These are phyloP conservation scores for Nasturtium officinale DNA, from an alignment of 345 rosid genomes.

Conservation along the genomic window DNA sequence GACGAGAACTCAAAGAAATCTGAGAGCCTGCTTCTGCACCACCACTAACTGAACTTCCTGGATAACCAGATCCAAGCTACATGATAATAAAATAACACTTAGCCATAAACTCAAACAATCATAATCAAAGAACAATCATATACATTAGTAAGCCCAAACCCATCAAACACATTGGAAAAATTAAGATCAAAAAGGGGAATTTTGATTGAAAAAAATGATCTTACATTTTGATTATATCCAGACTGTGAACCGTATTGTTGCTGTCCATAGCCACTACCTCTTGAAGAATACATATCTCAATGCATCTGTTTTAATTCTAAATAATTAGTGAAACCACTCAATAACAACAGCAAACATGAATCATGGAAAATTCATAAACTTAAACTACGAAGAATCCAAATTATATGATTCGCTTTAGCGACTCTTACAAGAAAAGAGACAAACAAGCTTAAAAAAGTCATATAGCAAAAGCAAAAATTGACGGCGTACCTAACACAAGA, in stretches of 20 bases:
- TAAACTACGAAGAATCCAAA: neutral
- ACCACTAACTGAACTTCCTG: conserved; percentile 68
- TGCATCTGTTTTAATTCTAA: conserved; percentile 29
- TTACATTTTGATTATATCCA: conserved; percentile 80
- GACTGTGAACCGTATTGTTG: conserved; percentile 72
- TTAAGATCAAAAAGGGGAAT: neutral
- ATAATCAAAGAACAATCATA: neutral
- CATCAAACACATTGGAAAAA: neutral
- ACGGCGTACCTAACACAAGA: conserved; percentile 8
- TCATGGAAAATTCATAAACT: no score
- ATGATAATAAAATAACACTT: conserved; percentile 1
- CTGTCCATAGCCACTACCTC: conserved; percentile 85
- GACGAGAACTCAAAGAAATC: conserved; percentile 61
- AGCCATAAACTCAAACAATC: neutral
- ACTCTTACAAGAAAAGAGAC: neutral
- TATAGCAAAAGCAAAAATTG: neutral
- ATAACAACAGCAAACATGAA: no score
- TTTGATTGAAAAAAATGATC: conserved; percentile 20
- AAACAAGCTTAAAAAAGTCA: neutral
- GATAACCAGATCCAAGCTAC: conserved; percentile 64
- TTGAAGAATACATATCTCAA: conserved; percentile 67
- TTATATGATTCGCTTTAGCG: neutral
- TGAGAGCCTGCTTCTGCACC: conserved; percentile 71
- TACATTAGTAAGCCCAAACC: neutral
- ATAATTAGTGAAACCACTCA: neutral